Evolutionary conservation across 1,139 yeast genomes (phyloP), one percentile per base, ranked within the genome.

Genomic region (Suhomyces anneliseae): DNA sequence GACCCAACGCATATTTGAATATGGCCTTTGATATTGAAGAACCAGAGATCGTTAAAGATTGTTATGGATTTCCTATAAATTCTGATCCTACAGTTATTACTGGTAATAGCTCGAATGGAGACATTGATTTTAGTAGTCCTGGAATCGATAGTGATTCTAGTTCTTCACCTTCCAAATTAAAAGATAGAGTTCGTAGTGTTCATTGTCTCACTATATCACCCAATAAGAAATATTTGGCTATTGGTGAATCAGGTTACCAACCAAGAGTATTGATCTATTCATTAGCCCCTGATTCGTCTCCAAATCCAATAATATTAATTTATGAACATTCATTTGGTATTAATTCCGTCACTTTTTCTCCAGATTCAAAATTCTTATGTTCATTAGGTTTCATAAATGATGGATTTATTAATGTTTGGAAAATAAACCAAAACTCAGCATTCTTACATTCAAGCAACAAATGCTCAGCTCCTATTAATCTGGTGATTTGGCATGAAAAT

Each of bases 261-360:
- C 90, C 92, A 0, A 66, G 89, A 29, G 73, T 85, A 2, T 65
- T 83, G 33, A 57, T 85, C 7, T 85, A 77, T 56, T 82, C 88
- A 2, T 64, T 81, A 10, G 85, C 87, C 0, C 68, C 74, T 0
- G 74, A 78, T 45, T 70, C 80, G 45, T 57, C 66, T n/a, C 55
- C 60, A 11, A 58, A 59, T 19, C 88, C 89, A 0, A 59, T 83
- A 9, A 77, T 79, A 7, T 66, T 75, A 12, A 75, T 83, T 2
- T 65, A 72, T 45, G 89, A 83, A 52, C 92, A 85, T 61, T 69
- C 79, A 7, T 85, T 82, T 63, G 92, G 90, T 0, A 69, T 85
- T 11, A 70, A 75, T 35, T 66, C 70, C 8, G 57, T 85, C 12
- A 66, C 69, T n/a, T 85, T 85, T 56, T 79, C 87, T 0, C 81